Base-by-base conservation (phyloP, 225 moss, liverwort and hornwort genomes). In the Ulota crispa region DNA sequence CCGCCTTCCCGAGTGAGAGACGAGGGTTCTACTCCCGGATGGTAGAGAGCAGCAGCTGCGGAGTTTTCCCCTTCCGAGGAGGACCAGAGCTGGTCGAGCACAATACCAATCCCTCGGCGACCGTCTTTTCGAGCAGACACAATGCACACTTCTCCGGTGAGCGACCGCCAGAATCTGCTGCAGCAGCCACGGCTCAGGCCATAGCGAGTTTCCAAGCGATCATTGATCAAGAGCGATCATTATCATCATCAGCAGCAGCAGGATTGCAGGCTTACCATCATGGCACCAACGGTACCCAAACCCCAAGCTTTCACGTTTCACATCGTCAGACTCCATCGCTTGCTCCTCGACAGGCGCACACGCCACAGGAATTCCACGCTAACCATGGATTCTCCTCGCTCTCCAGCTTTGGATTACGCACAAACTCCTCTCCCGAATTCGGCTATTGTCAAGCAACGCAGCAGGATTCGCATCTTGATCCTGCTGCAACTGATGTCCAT, bases 111-210 rank as follows among this genome's bases (percentile, higher is more conserved):
- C 5, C 76, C 9, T 11, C 47, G 7, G 68, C 76, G 3, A 68
- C 75, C 50, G 76, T 76, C 14, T 28, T 76, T 2, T 52, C 52
- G 37, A 1, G 69, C 61, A 27, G 68, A 24, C 71, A 50, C 26
- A 43, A 74, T 60, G 57, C 66, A 5, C 70, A 77, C 16, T 18
- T 13, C 27, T 56, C 32, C 4, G 65, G 71, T 7, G 11, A 41
- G 30, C 55, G 75, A 1, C 19, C 71, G 42, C 15, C 76, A 66
- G 87, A 72, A 3, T 43, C 82, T 0, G 66, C 82, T 1, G 82
- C 74, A 16, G 84, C 65, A 3, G 78, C 81, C 65, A 79, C 87
- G 1, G 87, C 84, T 0, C 84, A 82, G 66, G 87, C 87, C n/a
- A 66, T 88, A 71, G 79, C 79, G 1, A 85, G 79, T 76, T 82